These are phyloP conservation scores for Hypericum perforatum DNA, from an alignment of 345 rosid genomes.

Conservation along the genomic window DNA sequence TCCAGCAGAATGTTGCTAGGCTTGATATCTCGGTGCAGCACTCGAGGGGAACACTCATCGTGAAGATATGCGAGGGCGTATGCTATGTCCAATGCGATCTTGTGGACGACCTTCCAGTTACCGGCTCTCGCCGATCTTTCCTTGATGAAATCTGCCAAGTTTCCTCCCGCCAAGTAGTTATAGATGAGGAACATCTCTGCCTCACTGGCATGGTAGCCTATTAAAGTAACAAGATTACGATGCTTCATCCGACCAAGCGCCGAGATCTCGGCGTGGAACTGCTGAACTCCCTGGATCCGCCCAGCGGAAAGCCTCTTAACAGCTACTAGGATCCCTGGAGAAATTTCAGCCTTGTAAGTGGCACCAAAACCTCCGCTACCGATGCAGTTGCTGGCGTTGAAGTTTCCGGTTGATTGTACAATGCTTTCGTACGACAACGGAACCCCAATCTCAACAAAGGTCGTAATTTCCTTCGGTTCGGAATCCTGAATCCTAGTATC, in stretches of 20 bases:
- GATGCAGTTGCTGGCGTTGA: slow-evolving; percentile 26
- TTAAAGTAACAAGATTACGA: slow-evolving; percentile 28
- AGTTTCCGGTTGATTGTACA: slow-evolving; percentile 24
- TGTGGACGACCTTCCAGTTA: slow-evolving; percentile 28
- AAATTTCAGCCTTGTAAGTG: slow-evolving; percentile 30
- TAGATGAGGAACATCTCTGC: slow-evolving; percentile 28
- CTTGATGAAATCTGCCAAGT: slow-evolving; percentile 26
- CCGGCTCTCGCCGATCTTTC: slow-evolving; percentile 16
- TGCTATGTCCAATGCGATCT: slow-evolving; percentile 31
- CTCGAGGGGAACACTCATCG: slow-evolving; percentile 21
- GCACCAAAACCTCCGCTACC: slow-evolving; percentile 34
- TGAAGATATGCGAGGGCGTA: slow-evolving; percentile 26
- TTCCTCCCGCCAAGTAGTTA: slow-evolving; percentile 32
- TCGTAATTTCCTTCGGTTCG: slow-evolving; percentile 20
- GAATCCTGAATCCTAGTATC: slow-evolving; percentile 14
- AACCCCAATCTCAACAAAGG: slow-evolving; percentile 23
- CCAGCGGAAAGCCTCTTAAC: slow-evolving; percentile 28
- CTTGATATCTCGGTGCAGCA: slow-evolving; percentile 34
- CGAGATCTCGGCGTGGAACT: slow-evolving; percentile 27
- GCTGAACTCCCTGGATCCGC: slow-evolving; percentile 25
- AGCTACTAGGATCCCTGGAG: slow-evolving; percentile 19
- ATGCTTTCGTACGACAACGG: slow-evolving; percentile 23
- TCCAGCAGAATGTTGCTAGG: slow-evolving; percentile 29
- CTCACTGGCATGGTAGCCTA: slow-evolving; percentile 33
- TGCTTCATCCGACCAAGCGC: slow-evolving; percentile 27